Evolutionary conservation across 371 early-diverging fungal genomes (phyloP).

Genomic region (Zancudomyces culisetae): DNA sequence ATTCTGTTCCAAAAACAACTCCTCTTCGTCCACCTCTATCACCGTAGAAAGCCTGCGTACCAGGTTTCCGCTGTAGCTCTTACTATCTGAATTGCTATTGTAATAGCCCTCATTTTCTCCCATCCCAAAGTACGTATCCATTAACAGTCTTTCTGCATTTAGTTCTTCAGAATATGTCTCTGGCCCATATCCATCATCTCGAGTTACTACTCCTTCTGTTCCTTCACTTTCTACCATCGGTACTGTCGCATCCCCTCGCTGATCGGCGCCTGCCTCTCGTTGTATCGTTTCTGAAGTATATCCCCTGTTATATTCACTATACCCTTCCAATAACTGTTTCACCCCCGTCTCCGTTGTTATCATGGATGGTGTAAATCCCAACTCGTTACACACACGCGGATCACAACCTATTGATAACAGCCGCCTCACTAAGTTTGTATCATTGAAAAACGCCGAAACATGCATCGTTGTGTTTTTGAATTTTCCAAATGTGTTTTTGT

Average conservation of each 20-base stretch:
- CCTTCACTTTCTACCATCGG: neutral
- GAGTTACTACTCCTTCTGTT: neutral
- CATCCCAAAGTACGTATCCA: neutral
- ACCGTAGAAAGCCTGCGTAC: neutral
- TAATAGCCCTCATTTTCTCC: neutral
- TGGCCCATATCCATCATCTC: too few species aligned
- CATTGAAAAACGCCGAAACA: constrained; percentile 25
- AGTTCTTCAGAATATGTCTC: neutral
- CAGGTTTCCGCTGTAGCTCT: neutral
- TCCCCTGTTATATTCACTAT: neutral
- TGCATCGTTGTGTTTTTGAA: constrained; percentile 25
- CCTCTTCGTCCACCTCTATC: neutral
- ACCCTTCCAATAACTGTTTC: neutral
- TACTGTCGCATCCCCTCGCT: neutral
- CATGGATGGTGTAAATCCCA: constrained; percentile 18
- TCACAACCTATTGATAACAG: constrained; percentile 22
- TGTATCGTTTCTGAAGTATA: too few species aligned
- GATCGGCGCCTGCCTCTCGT: too few species aligned
- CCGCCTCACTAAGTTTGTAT: constrained; percentile 22
- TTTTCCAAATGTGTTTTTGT: constrained; percentile 21
- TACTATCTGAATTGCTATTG: neutral
- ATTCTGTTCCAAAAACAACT: neutral
- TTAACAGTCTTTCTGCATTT: neutral
- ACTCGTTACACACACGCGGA: constrained; percentile 16
- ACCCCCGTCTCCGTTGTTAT: constrained; percentile 18